phyloP scores from a whole-genome alignment of 139 green algal genomes.

The Chlamydomonas schloesseri region DNA sequence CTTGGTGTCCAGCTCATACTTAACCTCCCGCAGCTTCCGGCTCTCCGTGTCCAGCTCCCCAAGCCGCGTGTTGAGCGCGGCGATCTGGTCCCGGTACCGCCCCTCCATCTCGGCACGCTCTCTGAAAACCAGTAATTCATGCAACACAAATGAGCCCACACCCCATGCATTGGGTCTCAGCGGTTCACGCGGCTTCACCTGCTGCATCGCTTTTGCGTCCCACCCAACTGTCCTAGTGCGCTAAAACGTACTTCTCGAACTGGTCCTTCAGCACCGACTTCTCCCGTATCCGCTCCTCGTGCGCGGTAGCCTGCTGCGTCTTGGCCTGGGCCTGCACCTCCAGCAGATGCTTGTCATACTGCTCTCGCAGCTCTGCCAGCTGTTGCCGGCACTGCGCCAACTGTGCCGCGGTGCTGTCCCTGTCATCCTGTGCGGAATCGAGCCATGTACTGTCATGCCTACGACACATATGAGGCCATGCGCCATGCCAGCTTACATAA shows the following conservation, averaged over 20 bases:
- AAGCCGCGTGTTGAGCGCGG: conserved; percentile 50
- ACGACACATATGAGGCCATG: too few species aligned
- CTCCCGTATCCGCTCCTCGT: conserved; percentile 68
- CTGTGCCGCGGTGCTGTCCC: conserved; percentile 2
- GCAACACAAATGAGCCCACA: background rate
- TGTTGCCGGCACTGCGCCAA: conserved; percentile 56
- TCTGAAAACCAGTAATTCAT: conserved; percentile 13
- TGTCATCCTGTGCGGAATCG: conserved; percentile 42
- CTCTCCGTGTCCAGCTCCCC: conserved; percentile 74
- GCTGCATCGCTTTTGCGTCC: too few species aligned
- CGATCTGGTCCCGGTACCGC: conserved; percentile 48
- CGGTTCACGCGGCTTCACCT: too few species aligned
- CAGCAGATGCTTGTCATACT: conserved; percentile 69
- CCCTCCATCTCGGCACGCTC: conserved; percentile 55
- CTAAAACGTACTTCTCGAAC: conserved; percentile 56
- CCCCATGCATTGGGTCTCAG: too few species aligned
- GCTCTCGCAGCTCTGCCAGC: conserved; percentile 63
- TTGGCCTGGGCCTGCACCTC: conserved; percentile 71
- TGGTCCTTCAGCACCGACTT: conserved; percentile 62
- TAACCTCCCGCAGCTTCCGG: conserved; percentile 75
- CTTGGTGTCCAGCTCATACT: conserved; percentile 84
- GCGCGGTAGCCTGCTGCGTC: conserved; percentile 61
- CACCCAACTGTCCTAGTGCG: too few species aligned
- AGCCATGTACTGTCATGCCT: too few species aligned
- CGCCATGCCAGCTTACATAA: too few species aligned